A percentile compares a stretch with the other conserved stretches of the same genome.
These are phyloP conservation scores for Ascomycota sp. DNA, from an alignment of 2,329 filamentous ascomycete species.

Conservation along the genomic window DNA sequence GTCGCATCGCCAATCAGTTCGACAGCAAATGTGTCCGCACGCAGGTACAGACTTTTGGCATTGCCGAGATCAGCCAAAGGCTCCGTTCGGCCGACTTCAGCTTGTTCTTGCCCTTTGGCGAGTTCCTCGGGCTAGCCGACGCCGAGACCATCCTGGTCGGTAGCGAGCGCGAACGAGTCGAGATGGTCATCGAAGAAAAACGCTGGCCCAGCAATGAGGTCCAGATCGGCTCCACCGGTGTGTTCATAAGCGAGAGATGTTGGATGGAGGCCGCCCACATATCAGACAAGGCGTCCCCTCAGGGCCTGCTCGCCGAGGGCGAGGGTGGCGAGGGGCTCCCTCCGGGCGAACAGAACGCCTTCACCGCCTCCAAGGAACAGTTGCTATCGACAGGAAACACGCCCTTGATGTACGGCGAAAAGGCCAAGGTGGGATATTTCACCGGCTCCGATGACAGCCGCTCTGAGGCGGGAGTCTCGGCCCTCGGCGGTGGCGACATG, in stretches of 20 bases:
- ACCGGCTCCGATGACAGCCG: constrained; percentile 61
- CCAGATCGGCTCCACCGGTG: constrained; percentile 69
- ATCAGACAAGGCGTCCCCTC: constrained; percentile 31
- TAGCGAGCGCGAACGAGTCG: constrained; percentile 75
- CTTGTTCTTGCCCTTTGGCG: constrained; percentile 81
- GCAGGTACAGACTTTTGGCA: constrained; percentile 85
- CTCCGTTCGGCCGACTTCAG: constrained; percentile 87
- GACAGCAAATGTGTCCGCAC: constrained; percentile 94
- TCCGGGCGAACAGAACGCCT: constrained; percentile 31
- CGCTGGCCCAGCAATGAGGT: constrained; percentile 86
- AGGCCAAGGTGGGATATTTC: constrained; percentile 59
- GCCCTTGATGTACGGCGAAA: constrained; percentile 48
- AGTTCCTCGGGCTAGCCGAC: constrained; percentile 78
- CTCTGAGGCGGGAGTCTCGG: constrained; percentile 81
- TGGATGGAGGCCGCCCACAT: constrained; percentile 79
- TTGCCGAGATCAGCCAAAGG: constrained; percentile 88
- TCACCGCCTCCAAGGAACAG: constrained; percentile 39
- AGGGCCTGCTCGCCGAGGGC: constrained; percentile 26
- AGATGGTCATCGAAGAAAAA: constrained; percentile 77
- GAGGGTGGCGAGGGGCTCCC: constrained; percentile 40
- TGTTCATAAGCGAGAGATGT: constrained; percentile 87
- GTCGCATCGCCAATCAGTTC: constrained; percentile 92
- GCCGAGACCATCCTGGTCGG: constrained; percentile 69
- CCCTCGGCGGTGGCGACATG: constrained; percentile 83
- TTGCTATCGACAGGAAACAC: constrained; percentile 29